phyloP scores from a whole-genome alignment of 2,329 filamentous ascomycete species.

The Neospermospora avenae region DNA sequence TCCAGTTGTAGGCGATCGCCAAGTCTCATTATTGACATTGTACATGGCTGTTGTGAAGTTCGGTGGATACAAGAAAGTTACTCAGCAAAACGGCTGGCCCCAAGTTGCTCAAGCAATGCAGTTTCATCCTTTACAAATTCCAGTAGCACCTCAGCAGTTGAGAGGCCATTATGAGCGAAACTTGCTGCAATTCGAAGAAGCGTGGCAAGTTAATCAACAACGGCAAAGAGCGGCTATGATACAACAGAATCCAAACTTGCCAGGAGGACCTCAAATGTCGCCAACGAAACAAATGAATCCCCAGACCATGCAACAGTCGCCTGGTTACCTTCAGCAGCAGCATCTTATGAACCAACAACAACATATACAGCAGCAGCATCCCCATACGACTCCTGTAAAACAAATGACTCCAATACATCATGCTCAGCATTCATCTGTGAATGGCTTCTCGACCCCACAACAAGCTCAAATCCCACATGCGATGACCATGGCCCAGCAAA shows the following conservation, averaged over 20 bases:
- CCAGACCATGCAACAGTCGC: conserved; percentile 50
- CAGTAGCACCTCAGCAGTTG: conserved; percentile 66
- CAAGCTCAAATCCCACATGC: conserved; percentile 41
- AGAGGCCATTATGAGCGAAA: conserved; percentile 73
- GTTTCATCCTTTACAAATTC: conserved; percentile 60
- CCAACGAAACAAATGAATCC: conserved; percentile 41
- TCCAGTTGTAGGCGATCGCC: conserved; percentile 70
- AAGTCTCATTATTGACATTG: conserved; percentile 70
- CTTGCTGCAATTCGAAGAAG: conserved; percentile 72
- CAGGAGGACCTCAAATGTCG: conserved; percentile 42
- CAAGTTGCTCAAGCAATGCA: conserved; percentile 64
- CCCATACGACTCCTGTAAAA: conserved; percentile 46
- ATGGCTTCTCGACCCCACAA: conserved; percentile 48
- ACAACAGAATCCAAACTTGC: conserved; percentile 27
- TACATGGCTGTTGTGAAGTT: conserved; percentile 75
- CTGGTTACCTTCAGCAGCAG: conserved; percentile 48
- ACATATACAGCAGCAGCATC: conserved; percentile 41
- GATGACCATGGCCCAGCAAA: conserved; percentile 40
- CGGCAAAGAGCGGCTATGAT: conserved; percentile 39
- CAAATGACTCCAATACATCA: conserved; percentile 42
- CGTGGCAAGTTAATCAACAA: conserved; percentile 54
- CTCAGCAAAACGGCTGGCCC: conserved; percentile 68
- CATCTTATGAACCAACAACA: conserved; percentile 44
- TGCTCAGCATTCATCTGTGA: conserved; percentile 45
- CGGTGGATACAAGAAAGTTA: conserved; percentile 74